Evolutionary conservation across 2,329 filamentous ascomycete species (phyloP), one percentile per base, ranked within the genome.

Genomic region (Fusarium nematophilum): DNA sequence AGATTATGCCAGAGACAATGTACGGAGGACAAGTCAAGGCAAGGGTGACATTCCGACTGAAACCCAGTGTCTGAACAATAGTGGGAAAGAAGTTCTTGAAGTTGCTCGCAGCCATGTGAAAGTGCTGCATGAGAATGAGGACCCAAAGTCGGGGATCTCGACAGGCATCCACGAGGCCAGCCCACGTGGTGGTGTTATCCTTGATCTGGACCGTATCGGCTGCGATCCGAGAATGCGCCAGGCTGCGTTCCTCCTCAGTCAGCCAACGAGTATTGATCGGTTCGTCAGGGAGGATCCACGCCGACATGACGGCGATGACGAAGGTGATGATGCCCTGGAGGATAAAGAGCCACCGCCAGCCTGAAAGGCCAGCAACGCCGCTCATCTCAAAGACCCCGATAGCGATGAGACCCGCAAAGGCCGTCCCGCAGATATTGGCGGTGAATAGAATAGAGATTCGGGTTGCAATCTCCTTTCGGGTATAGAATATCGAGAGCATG

Each of bases 401-500:
- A 1, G 77, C 78, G 27, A 83, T 78, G 3, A 82, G 68, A 3
- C 79, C 79, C 0, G 76, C 75, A 46, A 81, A 81, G 2, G 76
- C 73, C 6, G 69, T 73, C 3, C 73, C 71, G 8, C 75, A 53
- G 13, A 75, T 69, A 13, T 73, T 74, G 2, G 76, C 77, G 0
- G 78, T 73, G 55, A 82, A 82, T 2, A 82, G 70, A 50, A 81
- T 76, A 2, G 78, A 75, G 8, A 80, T 76, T 34, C 78, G 72
- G 2, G 74, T 69, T n/a, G 75, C 72, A 21, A 81, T 64, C 61
- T 80, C 78, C 62, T 83, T 80, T 26, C 81, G 75, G 3, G 81
- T 85, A 68, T 86, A 86, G 71, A 82, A 86, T 30, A 82, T 79
- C 2, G 79, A 80, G 4, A 86, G 73, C 45, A 84, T 76, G 44